Evolutionary conservation across 208 protist species (phyloP), one percentile per base, ranked within the genome.

Genomic region (Trypanosoma conorhini): DNA sequence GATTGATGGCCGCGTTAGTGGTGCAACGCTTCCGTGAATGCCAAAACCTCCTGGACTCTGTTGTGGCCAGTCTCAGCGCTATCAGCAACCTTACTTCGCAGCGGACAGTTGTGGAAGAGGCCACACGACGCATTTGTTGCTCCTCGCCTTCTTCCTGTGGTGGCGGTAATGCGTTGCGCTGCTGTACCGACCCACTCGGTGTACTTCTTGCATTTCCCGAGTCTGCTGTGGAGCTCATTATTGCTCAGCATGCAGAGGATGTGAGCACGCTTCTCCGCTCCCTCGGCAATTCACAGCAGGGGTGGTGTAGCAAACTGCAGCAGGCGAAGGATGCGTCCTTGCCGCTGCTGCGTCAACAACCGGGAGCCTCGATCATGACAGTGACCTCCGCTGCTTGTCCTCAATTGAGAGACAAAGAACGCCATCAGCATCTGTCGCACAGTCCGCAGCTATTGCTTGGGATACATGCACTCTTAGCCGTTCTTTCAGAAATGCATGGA

Each of bases 21-120:
- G 74, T 92, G 24, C 79, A 92, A 67, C 77, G 72, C 5, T 93
- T 88, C 55, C 79, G 83, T 33, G 84, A 93, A 62, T 88, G 80
- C 59, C 82, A 85, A 57, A 93, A 93, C 46, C 64, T 89, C 12
- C 58, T 89, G 19, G 58, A 73, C 35, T 76, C 77, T 0, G 38
- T 90, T 5, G 69, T 73, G 52, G 63, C 77, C 1, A 87, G 85
- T 56, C 58, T 93, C 28, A 54, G 62, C 4, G 87, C 87, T 0
- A 70, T 93, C 30, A 69, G 67, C 22, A 93, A 85, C 56, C 82
- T 90, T 61, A 80, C 72, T 33, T 67, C 54, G 5, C 87, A 93
- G 72, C 78, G 82, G 31, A 31, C 38, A 9, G 60, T 70, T 28
- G 70, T 90, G 8, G 67, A 76, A 24, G 84, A 82, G 4, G 84